A percentile compares a stretch with the other conserved stretches of the same genome.
Conservation (phyloP, 176 grass and related monocot species). For the Guadua angustifolia region DNA sequence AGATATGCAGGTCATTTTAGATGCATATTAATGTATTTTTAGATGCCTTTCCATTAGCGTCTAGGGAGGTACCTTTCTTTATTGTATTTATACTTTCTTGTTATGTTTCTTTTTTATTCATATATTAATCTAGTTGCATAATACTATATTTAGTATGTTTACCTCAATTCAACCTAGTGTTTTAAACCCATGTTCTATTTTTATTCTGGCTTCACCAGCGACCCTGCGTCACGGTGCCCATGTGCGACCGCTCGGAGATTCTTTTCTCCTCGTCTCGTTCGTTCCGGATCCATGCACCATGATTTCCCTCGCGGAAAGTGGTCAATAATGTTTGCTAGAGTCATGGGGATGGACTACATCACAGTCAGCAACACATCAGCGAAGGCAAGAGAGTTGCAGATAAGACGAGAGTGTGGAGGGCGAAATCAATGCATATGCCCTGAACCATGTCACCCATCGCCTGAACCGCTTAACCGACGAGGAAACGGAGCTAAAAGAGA, state of each 20-base stretch:
- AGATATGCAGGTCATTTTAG: too few relatives aligned
- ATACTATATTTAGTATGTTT: too few relatives aligned
- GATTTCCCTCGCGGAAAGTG: background rate
- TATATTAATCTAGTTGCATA: too few relatives aligned
- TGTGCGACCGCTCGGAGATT: background rate
- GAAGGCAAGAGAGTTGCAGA: background rate
- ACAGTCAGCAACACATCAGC: constrained; percentile 28
- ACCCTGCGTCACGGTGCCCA: constrained; percentile 30
- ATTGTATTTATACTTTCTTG: too few relatives aligned
- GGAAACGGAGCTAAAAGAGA: background rate
- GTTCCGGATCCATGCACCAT: background rate
- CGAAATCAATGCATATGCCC: background rate
- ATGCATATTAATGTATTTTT: too few relatives aligned
- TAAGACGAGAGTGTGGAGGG: background rate
- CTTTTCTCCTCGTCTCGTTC: background rate
- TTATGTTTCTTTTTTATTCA: too few relatives aligned
- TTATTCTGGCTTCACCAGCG: too few relatives aligned
- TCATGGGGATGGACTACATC: constrained; percentile 29
- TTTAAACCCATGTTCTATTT: too few relatives aligned
- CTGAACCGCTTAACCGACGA: background rate
- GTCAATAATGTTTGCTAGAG: too few relatives aligned
- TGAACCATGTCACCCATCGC: background rate
- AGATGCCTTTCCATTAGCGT: too few relatives aligned
- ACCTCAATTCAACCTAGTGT: too few relatives aligned
- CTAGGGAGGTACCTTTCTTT: too few relatives aligned